These are phyloP conservation scores for Obelidium mucronatum DNA, from an alignment of 192 early-diverging fungal species.

Conservation along the genomic window DNA sequence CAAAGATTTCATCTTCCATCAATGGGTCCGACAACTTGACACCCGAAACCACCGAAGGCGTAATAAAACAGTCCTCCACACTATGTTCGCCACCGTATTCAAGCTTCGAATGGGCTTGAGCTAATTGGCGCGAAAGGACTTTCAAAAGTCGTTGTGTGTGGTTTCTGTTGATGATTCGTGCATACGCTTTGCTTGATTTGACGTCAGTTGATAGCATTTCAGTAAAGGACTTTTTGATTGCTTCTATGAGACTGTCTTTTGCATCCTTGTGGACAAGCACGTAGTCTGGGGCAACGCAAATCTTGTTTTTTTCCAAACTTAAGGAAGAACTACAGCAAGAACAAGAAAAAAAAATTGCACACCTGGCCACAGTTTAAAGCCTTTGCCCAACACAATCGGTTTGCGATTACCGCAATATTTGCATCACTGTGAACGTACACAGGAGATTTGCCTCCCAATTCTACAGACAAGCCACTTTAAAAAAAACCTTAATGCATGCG, in stretches of 20 bases:
- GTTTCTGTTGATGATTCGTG: constrained; percentile 75
- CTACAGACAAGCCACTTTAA: constrained; percentile 74
- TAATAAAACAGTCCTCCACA: constrained; percentile 71
- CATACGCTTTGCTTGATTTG: constrained; percentile 60
- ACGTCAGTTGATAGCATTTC: constrained; percentile 49
- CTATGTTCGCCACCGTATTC: constrained; percentile 65
- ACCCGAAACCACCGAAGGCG: constrained; percentile 76
- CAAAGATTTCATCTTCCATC: constrained; percentile 87
- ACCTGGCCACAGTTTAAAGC: constrained; percentile 86
- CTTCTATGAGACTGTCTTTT: constrained; percentile 63
- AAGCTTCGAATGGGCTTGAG: constrained; percentile 28
- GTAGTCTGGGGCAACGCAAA: constrained; percentile 89
- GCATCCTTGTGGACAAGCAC: constrained; percentile 70
- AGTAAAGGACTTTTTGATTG: constrained; percentile 45
- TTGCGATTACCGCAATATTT: constrained; percentile 69
- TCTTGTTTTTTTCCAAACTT: constrained; percentile 30
- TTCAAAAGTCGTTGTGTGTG: constrained; percentile 73
- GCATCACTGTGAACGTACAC: constrained; percentile 58
- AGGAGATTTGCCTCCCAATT: constrained; percentile 92
- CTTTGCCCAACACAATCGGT: constrained; percentile 83
- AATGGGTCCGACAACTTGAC: constrained; percentile 43
- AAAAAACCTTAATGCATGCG: too few relatives aligned
- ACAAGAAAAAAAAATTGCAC: constrained; percentile 23
- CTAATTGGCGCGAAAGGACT: constrained; percentile 54
- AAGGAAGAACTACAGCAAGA: not conserved